Evolutionary conservation across 2,329 filamentous ascomycete genomes (phyloP).

Genomic region (Beauveria varroae): DNA sequence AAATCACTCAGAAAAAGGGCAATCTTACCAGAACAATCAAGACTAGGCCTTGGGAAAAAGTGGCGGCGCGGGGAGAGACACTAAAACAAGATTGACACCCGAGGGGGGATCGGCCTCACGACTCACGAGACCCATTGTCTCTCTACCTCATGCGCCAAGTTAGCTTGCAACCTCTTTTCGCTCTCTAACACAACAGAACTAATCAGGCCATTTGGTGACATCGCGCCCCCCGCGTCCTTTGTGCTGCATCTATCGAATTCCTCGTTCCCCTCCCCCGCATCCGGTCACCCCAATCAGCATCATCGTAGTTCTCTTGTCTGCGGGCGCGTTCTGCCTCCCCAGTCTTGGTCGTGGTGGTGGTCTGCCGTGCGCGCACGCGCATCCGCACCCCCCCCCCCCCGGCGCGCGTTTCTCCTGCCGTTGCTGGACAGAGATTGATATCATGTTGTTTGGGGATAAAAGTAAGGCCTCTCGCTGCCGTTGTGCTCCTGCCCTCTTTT

Average conservation of each 20-base stretch:
- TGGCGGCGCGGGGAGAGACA: background rate
- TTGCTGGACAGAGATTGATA: background rate
- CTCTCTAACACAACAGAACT: background rate
- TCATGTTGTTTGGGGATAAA: constrained; percentile 7
- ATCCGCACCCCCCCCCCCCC: background rate
- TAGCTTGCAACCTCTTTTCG: background rate
- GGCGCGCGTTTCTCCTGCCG: background rate
- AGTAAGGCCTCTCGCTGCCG: constrained; percentile 4
- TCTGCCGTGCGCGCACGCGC: background rate
- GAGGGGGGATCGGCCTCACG: too few species aligned
- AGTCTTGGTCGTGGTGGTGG: background rate
- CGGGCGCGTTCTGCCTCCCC: background rate
- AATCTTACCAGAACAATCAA: background rate
- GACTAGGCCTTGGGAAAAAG: background rate
- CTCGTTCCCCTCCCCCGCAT: background rate
- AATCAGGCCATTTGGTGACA: constrained; percentile 1
- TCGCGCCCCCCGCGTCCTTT: background rate
- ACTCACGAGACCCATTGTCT: constrained; percentile 1
- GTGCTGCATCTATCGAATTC: background rate
- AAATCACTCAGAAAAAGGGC: background rate
- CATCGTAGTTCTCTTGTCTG: background rate
- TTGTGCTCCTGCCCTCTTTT: constrained; percentile 3
- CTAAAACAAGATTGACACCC: background rate
- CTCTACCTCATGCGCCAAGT: background rate
- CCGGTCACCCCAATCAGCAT: background rate